These are phyloP conservation scores for Lichtheimia ornata DNA, from an alignment of 371 early-diverging fungal genomes.

Conservation along the genomic window DNA sequence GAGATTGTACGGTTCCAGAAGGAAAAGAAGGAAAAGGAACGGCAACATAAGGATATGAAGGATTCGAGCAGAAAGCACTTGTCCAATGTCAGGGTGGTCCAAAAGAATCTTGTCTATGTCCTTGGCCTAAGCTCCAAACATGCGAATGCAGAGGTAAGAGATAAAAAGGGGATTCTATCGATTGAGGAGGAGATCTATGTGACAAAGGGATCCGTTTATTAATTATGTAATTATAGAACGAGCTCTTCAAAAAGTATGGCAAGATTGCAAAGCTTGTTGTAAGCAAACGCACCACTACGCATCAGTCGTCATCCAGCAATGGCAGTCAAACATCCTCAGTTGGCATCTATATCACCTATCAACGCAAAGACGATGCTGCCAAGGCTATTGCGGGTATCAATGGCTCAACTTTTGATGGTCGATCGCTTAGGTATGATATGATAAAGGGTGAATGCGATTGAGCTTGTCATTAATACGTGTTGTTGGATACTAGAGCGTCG, in stretches of 20 bases:
- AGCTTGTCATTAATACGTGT: background rate
- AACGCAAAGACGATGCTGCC: conserved; percentile 87
- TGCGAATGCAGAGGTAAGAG: conserved; percentile 79
- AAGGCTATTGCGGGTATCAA: conserved; percentile 90
- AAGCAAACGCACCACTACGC: conserved; percentile 58
- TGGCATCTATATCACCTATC: conserved; percentile 90
- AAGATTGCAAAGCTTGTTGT: conserved; percentile 89
- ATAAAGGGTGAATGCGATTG: conserved; percentile 1
- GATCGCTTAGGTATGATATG: conserved; percentile 63
- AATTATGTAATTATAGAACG: conserved; percentile 46
- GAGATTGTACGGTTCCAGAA: conserved; percentile 53
- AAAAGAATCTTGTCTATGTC: conserved; percentile 93
- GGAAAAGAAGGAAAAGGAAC: conserved; percentile 84
- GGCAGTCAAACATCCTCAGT: conserved; percentile 32
- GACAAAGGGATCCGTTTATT: no score
- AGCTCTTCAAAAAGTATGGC: conserved; percentile 96
- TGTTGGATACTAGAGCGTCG: conserved; percentile 58
- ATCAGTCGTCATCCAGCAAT: conserved; percentile 36
- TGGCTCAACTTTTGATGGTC: conserved; percentile 84
- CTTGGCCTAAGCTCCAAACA: conserved; percentile 82
- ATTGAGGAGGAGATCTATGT: no score
- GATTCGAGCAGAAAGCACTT: conserved; percentile 80
- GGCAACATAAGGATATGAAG: conserved; percentile 81
- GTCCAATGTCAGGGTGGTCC: conserved; percentile 87
- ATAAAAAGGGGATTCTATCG: background rate